phyloP scores from a whole-genome alignment of 257 asterid species.

The Anisodus tanguticus region DNA sequence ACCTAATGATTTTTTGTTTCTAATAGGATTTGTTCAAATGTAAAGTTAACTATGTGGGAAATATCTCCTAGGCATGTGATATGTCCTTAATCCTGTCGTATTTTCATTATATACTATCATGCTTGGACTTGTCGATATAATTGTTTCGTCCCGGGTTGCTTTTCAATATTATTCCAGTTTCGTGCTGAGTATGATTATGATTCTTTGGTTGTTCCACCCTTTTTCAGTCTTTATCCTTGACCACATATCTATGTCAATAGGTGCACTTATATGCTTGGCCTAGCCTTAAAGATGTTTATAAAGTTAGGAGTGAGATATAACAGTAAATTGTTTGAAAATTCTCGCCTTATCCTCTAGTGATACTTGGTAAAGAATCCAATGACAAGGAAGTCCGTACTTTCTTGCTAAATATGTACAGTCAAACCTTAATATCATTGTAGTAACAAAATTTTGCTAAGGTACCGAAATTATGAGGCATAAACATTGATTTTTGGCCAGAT shows the following conservation, averaged over 20 bases:
- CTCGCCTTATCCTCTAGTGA: background rate
- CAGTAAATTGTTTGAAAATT: background rate
- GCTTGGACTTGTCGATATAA: no score
- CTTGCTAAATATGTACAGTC: background rate
- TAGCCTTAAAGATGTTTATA: background rate
- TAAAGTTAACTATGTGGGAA: background rate
- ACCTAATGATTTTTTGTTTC: background rate
- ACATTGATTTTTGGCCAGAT: no score
- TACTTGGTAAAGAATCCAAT: no score
- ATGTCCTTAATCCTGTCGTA: background rate
- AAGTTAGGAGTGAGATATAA: background rate
- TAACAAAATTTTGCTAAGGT: no score
- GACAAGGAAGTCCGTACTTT: no score
- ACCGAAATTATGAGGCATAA: no score
- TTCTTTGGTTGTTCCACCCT: background rate
- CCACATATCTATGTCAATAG: no score
- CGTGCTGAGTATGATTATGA: background rate
- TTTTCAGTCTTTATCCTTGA: no score
- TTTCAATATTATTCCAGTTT: background rate
- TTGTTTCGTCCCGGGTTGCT: background rate
- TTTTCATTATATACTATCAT: background rate
- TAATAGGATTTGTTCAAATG: background rate
- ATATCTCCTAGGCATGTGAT: background rate
- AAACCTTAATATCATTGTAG: background rate
- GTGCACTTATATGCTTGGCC: background rate